Evolutionary conservation across 2,329 filamentous ascomycete genomes (phyloP), one percentile per base, ranked within the genome.

Genomic region (Pseudopyricularia cyperi): DNA sequence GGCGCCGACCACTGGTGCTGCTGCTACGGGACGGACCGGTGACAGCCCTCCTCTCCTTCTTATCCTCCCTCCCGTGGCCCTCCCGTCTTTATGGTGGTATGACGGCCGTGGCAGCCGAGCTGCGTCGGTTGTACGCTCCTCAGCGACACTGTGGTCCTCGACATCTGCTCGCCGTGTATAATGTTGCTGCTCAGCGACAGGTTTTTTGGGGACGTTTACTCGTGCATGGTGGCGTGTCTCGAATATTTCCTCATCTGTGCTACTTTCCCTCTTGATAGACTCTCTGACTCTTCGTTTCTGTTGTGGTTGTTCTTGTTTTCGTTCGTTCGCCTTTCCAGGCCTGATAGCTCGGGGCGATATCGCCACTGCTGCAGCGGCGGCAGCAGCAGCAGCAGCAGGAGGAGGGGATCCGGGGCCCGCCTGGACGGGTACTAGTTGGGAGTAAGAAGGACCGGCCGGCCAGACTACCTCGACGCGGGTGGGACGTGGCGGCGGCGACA

Each of bases 391-490:
- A 47, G 12, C 44, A 30, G 44, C 52, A 55, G 52, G 17, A 51
- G 51, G 46, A 54, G 54, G 48, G 54, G 56, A 34, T 52, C 53
- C 48, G 46, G 52, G 24, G 53, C 52, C 51, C 52, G 56, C 53
- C 57, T 52, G 14, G 30, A 24, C 39, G 15, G 32, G 14, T 47
- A 32, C n/a, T n/a, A n/a, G 4, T 47, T 24, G 17, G 34, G 22
- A 28, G 26, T 26, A 14, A 34, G 46, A 39, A 26, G 60, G 46
- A 56, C 57, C 60, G 55, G 57, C 55, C 54, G 65, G 60, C 68
- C 68, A 70, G 60, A 68, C 65, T 62, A 70, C 61, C 63, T 67
- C 66, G 54, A 69, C 63, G 57, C 63, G 67, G 52, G 35, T 48
- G 32, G 47, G n/a, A n/a, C 30, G 47, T 34, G 47, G 17, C 12